A percentile compares a stretch with the other conserved stretches of the same genome.
Evolutionary conservation across 306 rosid genomes (phyloP).

Genomic region (Corylus americana): DNA sequence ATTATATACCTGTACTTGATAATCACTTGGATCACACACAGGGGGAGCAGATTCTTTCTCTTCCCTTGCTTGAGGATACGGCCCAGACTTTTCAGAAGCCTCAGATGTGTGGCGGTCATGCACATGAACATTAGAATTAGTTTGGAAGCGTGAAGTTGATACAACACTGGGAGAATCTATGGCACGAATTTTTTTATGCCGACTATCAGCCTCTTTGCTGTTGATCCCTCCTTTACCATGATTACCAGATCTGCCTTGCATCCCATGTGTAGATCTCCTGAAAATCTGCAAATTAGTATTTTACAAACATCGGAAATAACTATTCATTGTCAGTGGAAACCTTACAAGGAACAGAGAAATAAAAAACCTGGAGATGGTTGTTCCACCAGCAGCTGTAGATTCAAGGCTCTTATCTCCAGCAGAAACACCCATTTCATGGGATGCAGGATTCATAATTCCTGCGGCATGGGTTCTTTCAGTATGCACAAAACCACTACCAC

Average conservation of each 20-base stretch:
- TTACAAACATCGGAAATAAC: constrained; percentile 20
- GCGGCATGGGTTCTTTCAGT: constrained; percentile 36
- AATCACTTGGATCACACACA: constrained; percentile 47
- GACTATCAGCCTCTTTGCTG: constrained; percentile 58
- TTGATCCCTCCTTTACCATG: constrained; percentile 52
- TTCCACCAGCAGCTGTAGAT: constrained; percentile 38
- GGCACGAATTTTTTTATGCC: constrained; percentile 53
- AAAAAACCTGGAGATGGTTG: constrained; percentile 59
- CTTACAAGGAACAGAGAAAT: constrained; percentile 9
- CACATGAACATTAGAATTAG: constrained; percentile 41
- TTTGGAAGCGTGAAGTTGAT: constrained; percentile 43
- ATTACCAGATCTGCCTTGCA: constrained; percentile 63
- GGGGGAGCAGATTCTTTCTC: constrained; percentile 53
- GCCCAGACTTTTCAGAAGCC: constrained; percentile 41
- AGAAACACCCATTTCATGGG: constrained; percentile 40
- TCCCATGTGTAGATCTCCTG: constrained; percentile 65
- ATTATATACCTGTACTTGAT: constrained; percentile 66
- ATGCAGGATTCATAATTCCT: constrained; percentile 40
- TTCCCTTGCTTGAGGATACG: constrained; percentile 44
- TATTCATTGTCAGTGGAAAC: constrained; percentile 37
- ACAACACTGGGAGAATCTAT: constrained; percentile 42
- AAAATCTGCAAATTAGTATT: constrained; percentile 40
- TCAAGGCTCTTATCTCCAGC: constrained; percentile 49
- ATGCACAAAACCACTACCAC: constrained; percentile 33
- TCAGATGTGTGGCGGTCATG: constrained; percentile 56